Evolutionary conservation across 2,329 filamentous ascomycete genomes (phyloP).

Genomic region (Aureobasidium sp.): DNA sequence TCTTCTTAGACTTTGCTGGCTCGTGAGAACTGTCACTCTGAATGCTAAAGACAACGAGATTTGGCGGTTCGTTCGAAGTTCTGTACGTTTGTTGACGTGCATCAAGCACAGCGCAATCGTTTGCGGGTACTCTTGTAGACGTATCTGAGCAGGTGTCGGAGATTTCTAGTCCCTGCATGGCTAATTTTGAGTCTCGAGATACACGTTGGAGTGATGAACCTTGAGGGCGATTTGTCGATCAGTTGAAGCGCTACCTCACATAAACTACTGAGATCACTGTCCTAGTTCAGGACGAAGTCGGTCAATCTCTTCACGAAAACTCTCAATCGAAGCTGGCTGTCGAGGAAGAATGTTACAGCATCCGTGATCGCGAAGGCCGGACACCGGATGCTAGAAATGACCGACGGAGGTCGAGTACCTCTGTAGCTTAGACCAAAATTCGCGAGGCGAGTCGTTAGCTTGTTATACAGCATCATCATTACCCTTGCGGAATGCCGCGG

Average conservation of each 20-base stretch:
- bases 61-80: neutral
- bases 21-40: too few species aligned
- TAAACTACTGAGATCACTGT: too few species aligned
- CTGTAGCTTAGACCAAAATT: too few species aligned
- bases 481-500: neutral
- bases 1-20: neutral
- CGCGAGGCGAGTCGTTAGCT: neutral
- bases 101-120: neutral
- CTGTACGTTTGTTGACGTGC: neutral
- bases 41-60: neutral
- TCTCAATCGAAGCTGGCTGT: neutral
- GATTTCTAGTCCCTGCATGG: neutral
- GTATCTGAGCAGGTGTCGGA: neutral
- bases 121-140: neutral
- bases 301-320: too few species aligned
- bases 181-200: neutral
- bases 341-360: neutral
- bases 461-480: neutral
- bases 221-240: too few species aligned
- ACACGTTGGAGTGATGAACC: neutral
- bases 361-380: neutral
- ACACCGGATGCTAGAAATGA: neutral
- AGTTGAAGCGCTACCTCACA: too few species aligned
- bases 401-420: neutral
- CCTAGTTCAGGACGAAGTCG: too few species aligned